These are phyloP conservation scores for Naegleria gruberi DNA, from an alignment of 208 protist genomes.

Conservation along the genomic window DNA sequence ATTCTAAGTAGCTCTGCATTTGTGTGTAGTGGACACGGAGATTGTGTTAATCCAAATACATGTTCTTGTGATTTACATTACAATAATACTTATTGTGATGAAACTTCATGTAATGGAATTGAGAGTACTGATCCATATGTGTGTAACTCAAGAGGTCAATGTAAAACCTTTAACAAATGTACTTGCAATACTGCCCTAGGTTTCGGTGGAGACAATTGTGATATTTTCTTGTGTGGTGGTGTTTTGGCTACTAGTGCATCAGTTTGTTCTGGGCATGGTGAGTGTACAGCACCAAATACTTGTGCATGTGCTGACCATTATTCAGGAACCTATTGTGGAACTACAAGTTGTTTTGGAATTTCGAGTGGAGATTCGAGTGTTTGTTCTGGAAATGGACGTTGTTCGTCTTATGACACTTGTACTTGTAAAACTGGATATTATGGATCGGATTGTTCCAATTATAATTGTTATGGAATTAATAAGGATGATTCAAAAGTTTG, in stretches of 20 bases:
- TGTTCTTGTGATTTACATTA: too few species aligned
- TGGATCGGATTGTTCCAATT: background rate
- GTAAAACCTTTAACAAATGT: background rate
- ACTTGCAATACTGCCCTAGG: background rate
- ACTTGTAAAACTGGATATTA: background rate
- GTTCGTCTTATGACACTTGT: background rate
- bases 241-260: background rate
- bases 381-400: background rate
- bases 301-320: background rate
- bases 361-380: background rate
- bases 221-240: background rate
- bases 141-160: background rate
- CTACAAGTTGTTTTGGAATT: background rate
- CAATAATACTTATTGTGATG: too few species aligned
- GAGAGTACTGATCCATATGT: background rate
- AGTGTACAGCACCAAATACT: background rate
- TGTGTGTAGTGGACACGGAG: too few species aligned
- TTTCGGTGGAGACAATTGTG: background rate
- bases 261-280: background rate
- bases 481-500: background rate
- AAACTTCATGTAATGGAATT: background rate
- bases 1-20: too few species aligned
- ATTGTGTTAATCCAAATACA: too few species aligned
- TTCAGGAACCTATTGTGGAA: background rate
- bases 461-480: background rate